Base-by-base conservation (phyloP, 495 filamentous ascomycete species). In the Thermothielavioides terrestris region DNA sequence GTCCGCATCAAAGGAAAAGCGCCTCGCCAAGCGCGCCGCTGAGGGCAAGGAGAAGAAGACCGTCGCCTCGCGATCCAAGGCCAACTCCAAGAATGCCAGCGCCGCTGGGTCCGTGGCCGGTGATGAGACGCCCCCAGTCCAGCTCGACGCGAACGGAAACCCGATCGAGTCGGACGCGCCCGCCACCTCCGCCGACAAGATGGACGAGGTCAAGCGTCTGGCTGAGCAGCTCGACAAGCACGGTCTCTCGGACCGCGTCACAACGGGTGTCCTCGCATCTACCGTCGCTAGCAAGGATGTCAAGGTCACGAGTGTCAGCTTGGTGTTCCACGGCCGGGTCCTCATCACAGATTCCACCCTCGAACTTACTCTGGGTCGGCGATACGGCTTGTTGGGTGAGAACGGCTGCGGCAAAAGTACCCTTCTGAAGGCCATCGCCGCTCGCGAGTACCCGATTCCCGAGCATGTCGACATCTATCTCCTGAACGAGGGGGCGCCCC, bases 361-460 rank as follows among this genome's bases (percentile, higher is more conserved):
- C 61, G 92, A 99, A 68, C 77, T 99, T 58, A 95, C 88, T 64
- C 89, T 89, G 64, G 86, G 85, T 48, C 86, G 91, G 56, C 81
- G 92, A 44, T 99, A 99, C 66, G 92, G 92, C 64, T 73, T 99
- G 44, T 72, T 99, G 48, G 92, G 92, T 61, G 92, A 99, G 77
- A 99, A 99, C 82, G 92, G 92, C 43, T 99, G 92, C 62, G 92
- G 92, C 62, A 99, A 99, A 75, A 95, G 89, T 54, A 99, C 92
- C 10, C 70, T 97, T 0, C 78, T 99, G 58, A 97, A 96, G 77
- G 82, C 92, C 50, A 94, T 99, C 68, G 85, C 83, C 60, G 81
- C 80, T 59, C 86, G 94, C 64, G 92, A 99, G 70, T 99, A 81
- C 64, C 92, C 92, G 26, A 85, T 99, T 59, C 92, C 92, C 40